phyloP scores from a whole-genome alignment of 148 eudicot genomes.

The Rhododendron williamsianum region DNA sequence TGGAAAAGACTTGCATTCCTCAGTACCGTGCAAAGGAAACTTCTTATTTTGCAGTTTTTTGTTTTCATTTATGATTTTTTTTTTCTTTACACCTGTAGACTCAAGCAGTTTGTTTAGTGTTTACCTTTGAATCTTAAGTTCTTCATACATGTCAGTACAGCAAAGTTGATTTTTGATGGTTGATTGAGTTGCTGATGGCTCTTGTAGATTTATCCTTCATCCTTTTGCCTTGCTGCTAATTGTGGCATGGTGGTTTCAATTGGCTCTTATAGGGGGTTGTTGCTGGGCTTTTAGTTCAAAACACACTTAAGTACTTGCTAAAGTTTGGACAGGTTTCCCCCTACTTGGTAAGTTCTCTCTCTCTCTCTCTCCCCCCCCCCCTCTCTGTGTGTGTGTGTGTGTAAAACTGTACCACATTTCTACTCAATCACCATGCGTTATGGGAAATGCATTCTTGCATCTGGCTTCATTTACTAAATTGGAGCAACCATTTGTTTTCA shows the following conservation, averaged over 20 bases:
- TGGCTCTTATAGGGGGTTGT: constrained; percentile 71
- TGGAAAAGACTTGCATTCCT: not conserved
- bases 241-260: constrained; percentile 9
- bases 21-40: not conserved
- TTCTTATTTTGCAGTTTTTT: not conserved
- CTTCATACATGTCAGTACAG: not conserved
- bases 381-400: not conserved
- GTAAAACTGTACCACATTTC: not conserved
- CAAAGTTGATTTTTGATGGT: not conserved
- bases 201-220: not conserved
- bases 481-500: not conserved
- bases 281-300: constrained; percentile 94
- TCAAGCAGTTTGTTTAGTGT: not conserved
- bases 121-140: not conserved
- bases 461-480: not conserved
- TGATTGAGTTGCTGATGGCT: not conserved
- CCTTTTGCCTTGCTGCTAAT: constrained; percentile 2
- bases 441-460: not conserved
- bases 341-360: constrained; percentile 54
- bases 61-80: not conserved
- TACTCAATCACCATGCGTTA: not conserved
- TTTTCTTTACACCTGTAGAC: not conserved
- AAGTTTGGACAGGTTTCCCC: constrained; percentile 79
- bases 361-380: not conserved
- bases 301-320: constrained; percentile 83